Evolutionary conservation across 2,329 filamentous ascomycete species (phyloP), one percentile per base, ranked within the genome.

Genomic region (Alternaria viburni): DNA sequence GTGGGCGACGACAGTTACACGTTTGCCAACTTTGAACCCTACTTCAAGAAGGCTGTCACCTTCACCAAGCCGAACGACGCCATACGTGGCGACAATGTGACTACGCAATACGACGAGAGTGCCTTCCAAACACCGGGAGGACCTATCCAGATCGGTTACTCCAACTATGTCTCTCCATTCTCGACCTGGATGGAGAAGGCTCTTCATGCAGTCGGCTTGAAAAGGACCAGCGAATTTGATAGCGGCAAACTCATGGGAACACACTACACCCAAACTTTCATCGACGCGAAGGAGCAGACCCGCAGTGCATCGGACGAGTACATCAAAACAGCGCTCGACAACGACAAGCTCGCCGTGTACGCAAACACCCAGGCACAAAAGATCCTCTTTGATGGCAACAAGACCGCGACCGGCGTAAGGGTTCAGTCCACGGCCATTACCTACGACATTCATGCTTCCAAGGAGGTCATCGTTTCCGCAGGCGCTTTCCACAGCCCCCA

Each of bases 371-470:
- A 77, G 23, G 80, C 74, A 0, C 72, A 74, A 49, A 75, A 75
- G 56, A 75, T 82, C 30, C 26, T 81, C 2, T 81, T 82, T 62
- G 60, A 79, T 47, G 46, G 28, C 4, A 60, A 45, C 21, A 45
- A 45, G 21, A 46, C 51, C 11, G 54, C 49, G n/a, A 52, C 36
- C 15, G 67, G 78, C 82, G 49, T 52, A 15, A 36, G 49, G 28
- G 80, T 84, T 32, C 55, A 83, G 2, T 81, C 81, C 1, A 80
- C 80, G 1, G 82, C 81, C 36, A 72, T 74, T 74, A 82, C 49
- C n/a, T 55, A 55, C 12, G 36, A 55, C 32, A 54, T 81, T 61
- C 78, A 80, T 44, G 81, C 78, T 19, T 21, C 23, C 23, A 46
- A 46, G 25, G 54, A 55, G 28, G 52, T 46, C 7, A 46, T 55